Base-by-base conservation (phyloP, 1,284 basidiomycete genomes). In the Trametes hirsuta region DNA sequence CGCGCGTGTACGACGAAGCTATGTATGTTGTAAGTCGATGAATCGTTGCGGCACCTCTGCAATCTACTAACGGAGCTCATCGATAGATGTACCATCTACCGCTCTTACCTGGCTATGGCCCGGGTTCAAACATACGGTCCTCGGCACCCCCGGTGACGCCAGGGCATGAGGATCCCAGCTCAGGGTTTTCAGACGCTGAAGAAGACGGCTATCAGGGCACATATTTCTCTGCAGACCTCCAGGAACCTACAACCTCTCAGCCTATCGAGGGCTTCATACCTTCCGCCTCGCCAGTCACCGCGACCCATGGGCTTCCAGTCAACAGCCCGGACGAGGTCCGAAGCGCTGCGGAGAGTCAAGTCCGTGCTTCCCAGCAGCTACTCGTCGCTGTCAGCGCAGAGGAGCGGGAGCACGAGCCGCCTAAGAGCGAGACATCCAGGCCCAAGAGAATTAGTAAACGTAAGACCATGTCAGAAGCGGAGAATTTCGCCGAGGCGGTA, bases 1-100 rank as follows among this genome's bases (percentile, higher is more conserved):
- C 95, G 0, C 81, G 95, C 57, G 84, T 95, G 1, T 98, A 94
- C 70, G 95, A 98, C 72, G 95, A 98, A 74, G 95, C 95, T 2
- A 78, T 95, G 64, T 98, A 96, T 76, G 92, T 89, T 50, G 93
- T 95, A 64, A 76, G 91, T 85, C 35, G 42, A 24, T n/a, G 2
- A 5, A 41, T 30, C 30, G 21, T 6, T 4, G 8, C 6, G 1
- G 11, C 24, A 11, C 39, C 9, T 18, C 41, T n/a, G n/a, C 1
- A 11, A 11, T 5, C 21, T n/a, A 11, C 11, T 14, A 3, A 52
- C 30, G 14, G 30, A 30, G 8, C 36, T 3, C 25, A 11, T 12
- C 9, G 5, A 2, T 50, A 92, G 93, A 90, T 94, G 76, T 98
- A 98, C 70, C 92, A 95, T 71, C 83, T 97, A 1, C 95, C 95